Evolutionary conservation across 1,139 yeast species (phyloP), one percentile per base, ranked within the genome.

Genomic region (Diutina scorzettiae): DNA sequence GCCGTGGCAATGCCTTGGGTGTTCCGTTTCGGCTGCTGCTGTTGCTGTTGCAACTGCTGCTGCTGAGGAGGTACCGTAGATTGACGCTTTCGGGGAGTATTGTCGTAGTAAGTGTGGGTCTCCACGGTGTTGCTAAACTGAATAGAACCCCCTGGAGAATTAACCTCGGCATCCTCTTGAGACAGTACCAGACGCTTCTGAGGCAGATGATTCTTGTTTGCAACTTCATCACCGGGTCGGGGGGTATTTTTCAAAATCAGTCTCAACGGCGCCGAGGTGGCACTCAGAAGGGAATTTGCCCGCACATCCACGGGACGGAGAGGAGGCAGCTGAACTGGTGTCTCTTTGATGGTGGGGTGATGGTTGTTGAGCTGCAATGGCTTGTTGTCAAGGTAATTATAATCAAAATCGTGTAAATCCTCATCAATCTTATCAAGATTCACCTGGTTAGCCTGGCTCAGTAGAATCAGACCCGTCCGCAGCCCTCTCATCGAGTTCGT

Each of bases 321-420:
- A 18, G 39, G 39, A 7, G 39, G 39, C 39, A 34, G 39, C 20
- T 19, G 36, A 12, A 14, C 14, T n/a, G 17, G 24, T 6, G 19
- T 17, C 24, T 34, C 39, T 12, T 23, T 23, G n/a, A 12, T 9
- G 14, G 39, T 34, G 17, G 39, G 39, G 28, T 25, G 40, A 31
- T 37, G 31, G 8, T 37, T 21, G 23, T 37, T 37, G 31, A 37
- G 30, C 21, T 25, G 16, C 20, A 37, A 27, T 14, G 36, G 19
- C 18, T 25, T 11, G 21, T 25, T 30, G 29, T 49, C 52, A 25
- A 49, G 41, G 43, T 67, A 68, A 44, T 63, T 63, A 45, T 66
- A 69, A 37, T 69, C 74, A 46, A 69, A 69, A 45, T 64, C 71
- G 34, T 59, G 66, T 42, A 69, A 57, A 42, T 66, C 71, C 48